Conservation (phyloP, 2,329 filamentous ascomycete genomes). For the Claviceps pazoutovae region DNA sequence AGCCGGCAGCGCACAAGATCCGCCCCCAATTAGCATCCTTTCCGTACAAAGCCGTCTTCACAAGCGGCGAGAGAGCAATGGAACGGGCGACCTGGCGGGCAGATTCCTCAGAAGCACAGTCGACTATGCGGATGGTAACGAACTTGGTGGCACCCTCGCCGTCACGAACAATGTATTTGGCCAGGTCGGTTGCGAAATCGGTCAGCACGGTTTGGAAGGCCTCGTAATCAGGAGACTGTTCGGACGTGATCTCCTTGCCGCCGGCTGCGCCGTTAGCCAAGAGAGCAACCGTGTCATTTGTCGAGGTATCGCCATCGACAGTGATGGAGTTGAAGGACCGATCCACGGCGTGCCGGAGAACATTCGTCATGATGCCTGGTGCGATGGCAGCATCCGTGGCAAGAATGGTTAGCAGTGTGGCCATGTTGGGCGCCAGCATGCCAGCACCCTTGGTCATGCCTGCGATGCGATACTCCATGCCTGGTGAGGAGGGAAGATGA, state of each 20-base stretch:
- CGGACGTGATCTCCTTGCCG: slow-evolving; percentile 45
- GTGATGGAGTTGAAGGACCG: slow-evolving; percentile 94
- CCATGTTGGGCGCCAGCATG: slow-evolving; percentile 99
- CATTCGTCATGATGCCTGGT: slow-evolving; percentile 47
- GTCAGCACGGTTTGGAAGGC: slow-evolving; percentile 60
- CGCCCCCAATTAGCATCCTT: slow-evolving; percentile 98
- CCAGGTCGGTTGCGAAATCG: slow-evolving; percentile 67
- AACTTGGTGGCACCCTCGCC: slow-evolving; percentile 98
- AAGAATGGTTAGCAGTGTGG: slow-evolving; percentile 80
- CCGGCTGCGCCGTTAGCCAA: slow-evolving; percentile 92
- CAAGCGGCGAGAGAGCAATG: slow-evolving; percentile 81
- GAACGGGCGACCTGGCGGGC: slow-evolving; percentile 72
- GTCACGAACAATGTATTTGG: slow-evolving; percentile 87
- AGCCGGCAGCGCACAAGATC: slow-evolving; percentile 88
- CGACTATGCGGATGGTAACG: slow-evolving; percentile 75
- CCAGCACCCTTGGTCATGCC: slow-evolving; percentile 97
- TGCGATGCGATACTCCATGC: slow-evolving; percentile 66
- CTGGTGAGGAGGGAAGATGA: slow-evolving; percentile 64
- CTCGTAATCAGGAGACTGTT: slow-evolving; percentile 46
- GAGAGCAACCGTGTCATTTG: slow-evolving; percentile 88
- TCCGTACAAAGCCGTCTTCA: slow-evolving; percentile 95
- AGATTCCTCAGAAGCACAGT: slow-evolving; percentile 53
- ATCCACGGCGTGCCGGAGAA: slow-evolving; percentile 62
- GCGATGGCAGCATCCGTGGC: slow-evolving; percentile 81
- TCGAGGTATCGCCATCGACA: slow-evolving; percentile 92